Conservation (phyloP, 768 basidiomycete genomes). For the Boletellus ananas region DNA sequence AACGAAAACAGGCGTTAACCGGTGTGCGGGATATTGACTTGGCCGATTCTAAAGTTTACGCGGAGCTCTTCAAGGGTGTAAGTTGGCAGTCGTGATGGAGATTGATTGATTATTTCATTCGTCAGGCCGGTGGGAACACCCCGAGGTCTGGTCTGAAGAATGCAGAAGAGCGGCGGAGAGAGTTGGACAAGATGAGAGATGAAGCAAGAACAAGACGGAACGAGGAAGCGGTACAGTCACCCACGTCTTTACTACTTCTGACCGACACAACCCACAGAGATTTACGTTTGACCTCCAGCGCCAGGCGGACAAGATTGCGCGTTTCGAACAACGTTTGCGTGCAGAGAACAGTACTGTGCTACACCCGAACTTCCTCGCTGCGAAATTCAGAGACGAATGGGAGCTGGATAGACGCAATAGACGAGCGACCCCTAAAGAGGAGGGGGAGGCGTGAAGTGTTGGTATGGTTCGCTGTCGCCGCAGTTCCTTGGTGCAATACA, state of each 20-base stretch:
- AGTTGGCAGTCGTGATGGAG: conserved; percentile 13
- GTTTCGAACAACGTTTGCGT: conserved; percentile 57
- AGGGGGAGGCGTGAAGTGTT: conserved; percentile 34
- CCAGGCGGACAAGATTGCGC: conserved; percentile 56
- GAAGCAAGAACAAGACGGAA: conserved; percentile 58
- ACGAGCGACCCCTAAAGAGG: conserved; percentile 27
- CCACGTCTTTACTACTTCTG: conserved; percentile 1
- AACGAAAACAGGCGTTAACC: conserved; percentile 40
- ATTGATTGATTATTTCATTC: not conserved
- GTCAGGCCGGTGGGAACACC: conserved; percentile 41
- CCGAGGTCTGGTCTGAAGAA: conserved; percentile 45
- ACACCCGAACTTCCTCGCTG: conserved; percentile 59
- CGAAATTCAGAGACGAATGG: conserved; percentile 53
- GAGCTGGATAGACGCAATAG: conserved; percentile 37
- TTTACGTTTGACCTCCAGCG: conserved; percentile 54
- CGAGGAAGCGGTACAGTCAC: conserved; percentile 48
- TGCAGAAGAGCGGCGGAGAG: conserved; percentile 67
- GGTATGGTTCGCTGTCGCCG: conserved; percentile 1
- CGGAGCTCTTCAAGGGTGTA: conserved; percentile 58
- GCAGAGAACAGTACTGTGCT: conserved; percentile 49
- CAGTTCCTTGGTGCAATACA: conserved; percentile 1
- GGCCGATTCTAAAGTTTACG: conserved; percentile 59
- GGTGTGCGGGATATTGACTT: conserved; percentile 60
- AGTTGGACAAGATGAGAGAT: conserved; percentile 66
- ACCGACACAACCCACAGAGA: conserved; percentile 32